Evolutionary conservation across 2,329 filamentous ascomycete species (phyloP), one percentile per base, ranked within the genome.

Genomic region (Annulohypoxylon truncatum): DNA sequence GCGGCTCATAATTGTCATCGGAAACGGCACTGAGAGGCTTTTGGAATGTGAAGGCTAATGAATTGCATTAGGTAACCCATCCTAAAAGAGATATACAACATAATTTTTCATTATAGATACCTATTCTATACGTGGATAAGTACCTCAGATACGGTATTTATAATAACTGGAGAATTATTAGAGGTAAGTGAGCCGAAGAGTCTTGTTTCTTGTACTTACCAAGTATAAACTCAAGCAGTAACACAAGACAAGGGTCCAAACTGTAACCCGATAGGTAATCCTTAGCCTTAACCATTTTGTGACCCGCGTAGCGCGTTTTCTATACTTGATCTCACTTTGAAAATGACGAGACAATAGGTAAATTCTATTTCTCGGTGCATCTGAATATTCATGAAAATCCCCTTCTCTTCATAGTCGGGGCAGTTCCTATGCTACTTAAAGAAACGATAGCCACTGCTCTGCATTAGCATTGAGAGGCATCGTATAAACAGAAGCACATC

Each of bases 1-100:
- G 61, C 66, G 66, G 66, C 66, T 68, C 57, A 66, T 65, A 35
- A 29, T 28, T 31, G 44, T 54, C 38, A 38, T 51, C 60, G 60
- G 58, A 63, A 67, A 50, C 61, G 53, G 54, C 26, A 15, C 12
- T 28, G n/a, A 24, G 47, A 24, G 40, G 58, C 47, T 55, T 24
- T 24, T 57, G 62, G 66, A 68, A 65, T 64, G 61, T 48, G 48
- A 61, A 58, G 52, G 38, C 44, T 64, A 48, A 50, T 12, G 26
- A 40, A 35, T 46, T 46, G 12, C 20, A 22, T 50, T 29, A 8
- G 15, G 56, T 56, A 57, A 57, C 61, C 10, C 20, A 18, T 47
- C n/a, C 26, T 9, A 33, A 5, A 15, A 28, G 1, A 29, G 13
- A 26, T 48, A n/a, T 4, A 28, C 29, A 8, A 8, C 13, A 28